Conservation (phyloP, 352 stramenopile species). For the Phytopythium aichiense region DNA sequence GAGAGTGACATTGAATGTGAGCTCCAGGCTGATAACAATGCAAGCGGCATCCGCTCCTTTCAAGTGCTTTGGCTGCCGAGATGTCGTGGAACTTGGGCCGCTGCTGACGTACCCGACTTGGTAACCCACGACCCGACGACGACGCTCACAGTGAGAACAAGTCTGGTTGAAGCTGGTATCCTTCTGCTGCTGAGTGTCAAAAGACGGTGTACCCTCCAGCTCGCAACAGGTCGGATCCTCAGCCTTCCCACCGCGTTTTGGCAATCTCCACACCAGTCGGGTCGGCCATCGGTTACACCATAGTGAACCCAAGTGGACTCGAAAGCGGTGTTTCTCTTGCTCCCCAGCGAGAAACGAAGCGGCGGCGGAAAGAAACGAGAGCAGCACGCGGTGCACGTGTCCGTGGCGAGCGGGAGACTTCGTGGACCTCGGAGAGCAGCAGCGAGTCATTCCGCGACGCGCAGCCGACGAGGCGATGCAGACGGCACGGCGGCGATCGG, state of each 20-base stretch:
- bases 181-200: not conserved
- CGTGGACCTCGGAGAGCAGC: not conserved
- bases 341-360: not conserved
- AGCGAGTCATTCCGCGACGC: not conserved
- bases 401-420: not conserved
- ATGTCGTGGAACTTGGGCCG: no score
- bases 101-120: no score
- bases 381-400: not conserved
- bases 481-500: conserved; percentile 3
- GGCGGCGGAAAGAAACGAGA: conserved; percentile 2
- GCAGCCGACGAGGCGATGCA: not conserved
- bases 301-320: not conserved
- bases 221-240: no score
- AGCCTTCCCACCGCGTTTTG: not conserved
- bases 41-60: no score
- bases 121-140: no score
- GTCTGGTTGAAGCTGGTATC: conserved; percentile 1
- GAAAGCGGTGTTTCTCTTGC: not conserved
- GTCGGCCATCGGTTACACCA: not conserved
- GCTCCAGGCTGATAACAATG: no score
- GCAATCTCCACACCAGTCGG: not conserved
- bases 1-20: not conserved
- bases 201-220: not conserved
- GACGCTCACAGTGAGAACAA: no score
- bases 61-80: no score